These are phyloP conservation scores for Alternaria triticimaculans DNA, from an alignment of 2,329 filamentous ascomycete genomes.

Conservation along the genomic window DNA sequence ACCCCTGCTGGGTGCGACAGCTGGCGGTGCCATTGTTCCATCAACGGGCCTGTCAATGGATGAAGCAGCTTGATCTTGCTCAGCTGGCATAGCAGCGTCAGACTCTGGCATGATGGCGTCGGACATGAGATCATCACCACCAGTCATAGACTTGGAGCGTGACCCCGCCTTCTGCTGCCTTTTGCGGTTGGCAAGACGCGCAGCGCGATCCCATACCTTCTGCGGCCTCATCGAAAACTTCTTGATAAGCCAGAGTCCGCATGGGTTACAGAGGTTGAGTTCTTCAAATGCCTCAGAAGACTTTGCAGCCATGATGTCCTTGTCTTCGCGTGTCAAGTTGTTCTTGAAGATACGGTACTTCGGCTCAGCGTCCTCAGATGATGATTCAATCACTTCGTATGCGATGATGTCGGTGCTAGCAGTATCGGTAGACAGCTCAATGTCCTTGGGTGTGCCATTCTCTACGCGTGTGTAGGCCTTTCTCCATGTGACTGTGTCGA, in stretches of 20 bases:
- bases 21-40: conserved; percentile 20
- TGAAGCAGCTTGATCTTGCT: conserved; percentile 12
- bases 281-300: conserved; percentile 64
- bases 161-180: conserved; percentile 37
- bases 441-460: conserved; percentile 71
- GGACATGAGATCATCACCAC: conserved; percentile 54
- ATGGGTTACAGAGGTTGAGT: conserved; percentile 89
- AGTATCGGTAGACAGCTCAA: conserved; percentile 68
- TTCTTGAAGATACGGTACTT: conserved; percentile 82
- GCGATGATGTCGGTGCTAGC: conserved; percentile 72
- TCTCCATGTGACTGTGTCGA: conserved; percentile 95
- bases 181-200: conserved; percentile 51
- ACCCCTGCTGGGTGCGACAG: conserved; percentile 4
- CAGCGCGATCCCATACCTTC: conserved; percentile 73
- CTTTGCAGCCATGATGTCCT: conserved; percentile 50
- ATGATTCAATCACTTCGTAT: conserved; percentile 38
- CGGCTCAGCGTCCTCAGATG: conserved; percentile 65
- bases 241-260: conserved; percentile 93
- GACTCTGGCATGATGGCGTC: conserved; percentile 42
- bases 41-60: conserved; percentile 20
- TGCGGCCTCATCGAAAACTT: conserved; percentile 82
- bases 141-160: conserved; percentile 52
- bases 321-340: conserved; percentile 69
- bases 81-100: conserved; percentile 26
- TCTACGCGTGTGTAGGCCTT: conserved; percentile 85